Conservation (phyloP, 345 rosid genomes). For the Sonneratia caseolaris region DNA sequence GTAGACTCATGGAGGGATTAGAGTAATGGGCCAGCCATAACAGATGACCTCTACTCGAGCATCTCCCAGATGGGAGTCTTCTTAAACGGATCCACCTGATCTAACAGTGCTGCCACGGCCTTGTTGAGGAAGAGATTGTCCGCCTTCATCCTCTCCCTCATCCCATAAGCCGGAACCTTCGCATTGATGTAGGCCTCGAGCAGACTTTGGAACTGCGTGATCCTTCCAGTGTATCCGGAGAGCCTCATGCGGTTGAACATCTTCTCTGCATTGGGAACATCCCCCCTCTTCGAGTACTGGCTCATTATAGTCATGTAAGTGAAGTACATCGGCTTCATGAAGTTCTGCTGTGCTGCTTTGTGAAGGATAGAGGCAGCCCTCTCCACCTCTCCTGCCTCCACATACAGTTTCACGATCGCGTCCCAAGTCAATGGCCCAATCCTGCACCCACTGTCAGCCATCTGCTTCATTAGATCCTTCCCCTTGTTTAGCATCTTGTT, state of each 20-base stretch:
- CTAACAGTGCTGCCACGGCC: conserved; percentile 39
- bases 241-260: conserved; percentile 67
- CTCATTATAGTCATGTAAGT: conserved; percentile 68
- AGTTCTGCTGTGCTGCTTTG: conserved; percentile 50
- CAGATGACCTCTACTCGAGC: conserved; percentile 26
- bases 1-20: not conserved
- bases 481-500: conserved; percentile 4
- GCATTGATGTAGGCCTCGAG: conserved; percentile 56
- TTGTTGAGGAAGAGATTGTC: conserved; percentile 71
- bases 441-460: conserved; percentile 29
- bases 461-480: conserved; percentile 1
- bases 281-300: conserved; percentile 66
- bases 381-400: conserved; percentile 79
- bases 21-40: not conserved
- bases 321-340: conserved; percentile 48
- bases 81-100: conserved; percentile 63
- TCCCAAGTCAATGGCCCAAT: conserved; percentile 77
- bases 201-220: conserved; percentile 47
- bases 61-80: conserved; percentile 60
- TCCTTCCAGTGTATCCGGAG: conserved; percentile 55
- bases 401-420: conserved; percentile 67
- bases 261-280: conserved; percentile 75
- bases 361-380: conserved; percentile 68
- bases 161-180: conserved; percentile 68
- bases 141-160: conserved; percentile 77